Conservation (phyloP, 768 basidiomycete genomes). For the Pulveroboletus sp. region DNA sequence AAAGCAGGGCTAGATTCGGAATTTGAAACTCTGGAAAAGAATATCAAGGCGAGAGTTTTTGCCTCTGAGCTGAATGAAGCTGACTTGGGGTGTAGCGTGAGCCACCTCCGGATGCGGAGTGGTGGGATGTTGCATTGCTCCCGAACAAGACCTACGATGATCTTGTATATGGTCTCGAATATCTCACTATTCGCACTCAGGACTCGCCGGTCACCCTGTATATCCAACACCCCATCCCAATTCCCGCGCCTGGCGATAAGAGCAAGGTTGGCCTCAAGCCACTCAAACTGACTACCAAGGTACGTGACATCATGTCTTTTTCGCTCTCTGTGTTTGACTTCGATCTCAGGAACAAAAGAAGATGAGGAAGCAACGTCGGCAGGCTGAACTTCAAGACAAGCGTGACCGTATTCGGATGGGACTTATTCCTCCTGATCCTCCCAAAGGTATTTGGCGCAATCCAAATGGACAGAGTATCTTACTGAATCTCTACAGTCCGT, state of each 20-base stretch:
- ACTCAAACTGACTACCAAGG: slow-evolving; percentile 91
- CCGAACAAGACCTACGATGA: slow-evolving; percentile 80
- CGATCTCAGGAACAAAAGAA: slow-evolving; percentile 81
- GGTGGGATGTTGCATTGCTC: slow-evolving; percentile 93
- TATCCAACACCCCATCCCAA: slow-evolving; percentile 95
- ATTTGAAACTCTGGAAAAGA: slow-evolving; percentile 85
- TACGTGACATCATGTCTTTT: not conserved
- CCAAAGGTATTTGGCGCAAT: slow-evolving; percentile 63
- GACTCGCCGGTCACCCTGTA: slow-evolving; percentile 83
- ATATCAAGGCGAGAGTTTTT: slow-evolving; percentile 60
- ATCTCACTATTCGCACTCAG: slow-evolving; percentile 57
- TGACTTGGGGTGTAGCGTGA: slow-evolving; percentile 49
- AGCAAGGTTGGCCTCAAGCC: slow-evolving; percentile 74
- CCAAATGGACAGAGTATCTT: not conserved
- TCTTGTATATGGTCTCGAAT: slow-evolving; percentile 49
- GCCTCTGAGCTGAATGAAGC: not conserved
- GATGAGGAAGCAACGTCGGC: slow-evolving; percentile 84
- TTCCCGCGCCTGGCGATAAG: slow-evolving; percentile 87
- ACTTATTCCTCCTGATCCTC: slow-evolving; percentile 87
- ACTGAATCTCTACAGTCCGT: slow-evolving; percentile 53
- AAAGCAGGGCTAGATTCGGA: slow-evolving; percentile 96
- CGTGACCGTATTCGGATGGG: slow-evolving; percentile 95
- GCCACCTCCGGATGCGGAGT: slow-evolving; percentile 86
- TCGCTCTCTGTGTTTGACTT: not conserved
- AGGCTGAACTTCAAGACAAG: slow-evolving; percentile 89